phyloP scores from a whole-genome alignment of 352 stramenopile species.

The Elongisporangium undulatum region DNA sequence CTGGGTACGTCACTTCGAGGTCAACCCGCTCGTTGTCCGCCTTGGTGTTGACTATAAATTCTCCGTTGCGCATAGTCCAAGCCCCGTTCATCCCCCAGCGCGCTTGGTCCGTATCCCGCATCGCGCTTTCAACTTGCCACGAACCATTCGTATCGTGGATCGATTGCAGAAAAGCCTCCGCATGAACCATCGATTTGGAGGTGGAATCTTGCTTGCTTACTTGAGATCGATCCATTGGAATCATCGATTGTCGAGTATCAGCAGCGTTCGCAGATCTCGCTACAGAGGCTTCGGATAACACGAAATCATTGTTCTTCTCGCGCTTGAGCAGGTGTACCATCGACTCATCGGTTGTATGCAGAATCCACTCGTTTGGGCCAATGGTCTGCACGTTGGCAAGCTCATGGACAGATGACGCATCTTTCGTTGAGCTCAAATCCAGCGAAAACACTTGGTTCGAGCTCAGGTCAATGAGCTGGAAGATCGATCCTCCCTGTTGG shows the following conservation, averaged over 20 bases:
- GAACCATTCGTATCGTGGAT: slow-evolving; percentile 7
- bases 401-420: slow-evolving; percentile 7
- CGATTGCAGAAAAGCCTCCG: slow-evolving; percentile 40
- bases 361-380: slow-evolving; percentile 36
- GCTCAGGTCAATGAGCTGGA: slow-evolving; percentile 50
- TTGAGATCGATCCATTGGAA: slow-evolving; percentile 12
- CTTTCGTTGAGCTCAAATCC: slow-evolving; percentile 23
- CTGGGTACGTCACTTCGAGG: slow-evolving; percentile 31
- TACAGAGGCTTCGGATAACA: slow-evolving; percentile 23
- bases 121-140: slow-evolving; percentile 12
- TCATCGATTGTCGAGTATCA: slow-evolving; percentile 28
- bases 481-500: slow-evolving; percentile 40
- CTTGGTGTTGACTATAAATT: slow-evolving; percentile 19
- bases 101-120: slow-evolving; percentile 10
- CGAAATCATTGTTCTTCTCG: slow-evolving; percentile 15
- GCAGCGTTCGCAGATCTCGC: background rate
- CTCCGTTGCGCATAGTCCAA: slow-evolving; percentile 16
- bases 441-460: slow-evolving; percentile 37
- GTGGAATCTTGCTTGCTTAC: background rate
- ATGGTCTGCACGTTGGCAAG: slow-evolving; percentile 37
- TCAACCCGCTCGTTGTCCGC: slow-evolving; percentile 24
- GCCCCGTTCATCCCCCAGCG: slow-evolving; percentile 20
- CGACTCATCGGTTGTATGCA: slow-evolving; percentile 35
- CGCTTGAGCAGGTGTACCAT: slow-evolving; percentile 28
- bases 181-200: slow-evolving; percentile 28